A percentile compares a stretch with the other conserved stretches of the same genome.
phyloP scores from a whole-genome alignment of 164 flowering plant genomes.

The Echeveria elegans region DNA sequence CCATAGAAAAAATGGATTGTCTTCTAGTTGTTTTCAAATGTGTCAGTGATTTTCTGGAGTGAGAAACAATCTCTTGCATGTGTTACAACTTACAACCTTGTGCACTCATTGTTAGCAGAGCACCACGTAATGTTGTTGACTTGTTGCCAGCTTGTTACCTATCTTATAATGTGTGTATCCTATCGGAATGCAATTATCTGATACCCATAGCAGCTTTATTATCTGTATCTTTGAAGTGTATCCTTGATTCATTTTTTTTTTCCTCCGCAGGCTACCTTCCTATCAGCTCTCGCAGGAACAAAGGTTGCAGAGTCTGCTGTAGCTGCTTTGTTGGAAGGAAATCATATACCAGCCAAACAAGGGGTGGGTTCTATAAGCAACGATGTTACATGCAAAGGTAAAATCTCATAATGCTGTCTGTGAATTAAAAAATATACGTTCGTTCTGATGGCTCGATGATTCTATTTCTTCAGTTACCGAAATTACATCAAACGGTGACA shows the following conservation, averaged over 20 bases:
- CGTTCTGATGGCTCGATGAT: too few relatives aligned
- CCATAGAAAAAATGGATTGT: background rate
- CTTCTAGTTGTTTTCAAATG: background rate
- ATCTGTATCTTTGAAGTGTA: background rate
- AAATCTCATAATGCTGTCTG: too few relatives aligned
- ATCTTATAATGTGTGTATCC: background rate
- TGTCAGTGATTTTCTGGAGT: background rate
- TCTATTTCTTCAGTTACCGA: constrained; percentile 8
- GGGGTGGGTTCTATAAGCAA: constrained; percentile 12
- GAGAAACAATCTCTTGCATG: background rate
- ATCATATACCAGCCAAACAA: constrained; percentile 16
- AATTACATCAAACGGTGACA: constrained; percentile 25
- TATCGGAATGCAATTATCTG: background rate
- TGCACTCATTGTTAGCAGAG: background rate
- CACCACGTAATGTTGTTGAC: too few relatives aligned
- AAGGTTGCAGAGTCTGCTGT: constrained; percentile 80
- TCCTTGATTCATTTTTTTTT: background rate
- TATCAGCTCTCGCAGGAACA: constrained; percentile 76
- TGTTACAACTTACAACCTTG: background rate
- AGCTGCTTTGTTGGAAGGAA: constrained; percentile 39
- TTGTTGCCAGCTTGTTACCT: background rate
- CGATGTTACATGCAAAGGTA: constrained; percentile 34
- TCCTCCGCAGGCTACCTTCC: constrained; percentile 79
- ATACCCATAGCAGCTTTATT: background rate
- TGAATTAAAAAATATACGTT: too few relatives aligned